Evolutionary conservation across 2,329 filamentous ascomycete genomes (phyloP).

Genomic region (Pseudogymnoascus sp.): DNA sequence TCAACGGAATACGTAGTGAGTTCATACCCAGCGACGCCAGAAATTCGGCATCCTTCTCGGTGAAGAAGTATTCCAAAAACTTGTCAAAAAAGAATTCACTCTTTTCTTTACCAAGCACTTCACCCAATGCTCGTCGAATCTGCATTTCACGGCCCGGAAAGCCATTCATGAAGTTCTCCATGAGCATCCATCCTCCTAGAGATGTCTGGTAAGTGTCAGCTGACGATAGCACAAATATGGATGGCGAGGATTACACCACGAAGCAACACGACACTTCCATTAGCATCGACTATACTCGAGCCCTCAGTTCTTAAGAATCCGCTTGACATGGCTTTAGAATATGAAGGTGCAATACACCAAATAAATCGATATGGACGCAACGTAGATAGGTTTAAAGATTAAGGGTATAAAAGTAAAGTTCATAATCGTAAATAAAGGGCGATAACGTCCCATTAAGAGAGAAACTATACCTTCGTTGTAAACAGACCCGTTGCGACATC

Average conservation of each 20-base stretch:
- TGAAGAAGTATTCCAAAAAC: slow-evolving; percentile 43
- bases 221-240: neutral
- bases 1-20: slow-evolving; percentile 52
- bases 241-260: slow-evolving; percentile 24
- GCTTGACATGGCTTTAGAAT: neutral
- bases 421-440: neutral
- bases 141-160: slow-evolving; percentile 50
- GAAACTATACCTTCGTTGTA: neutral
- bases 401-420: neutral
- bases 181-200: slow-evolving; percentile 29
- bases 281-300: slow-evolving; percentile 31
- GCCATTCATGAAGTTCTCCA: slow-evolving; percentile 59
- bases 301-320: slow-evolving; percentile 32
- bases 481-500: neutral
- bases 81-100: slow-evolving; percentile 52
- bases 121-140: slow-evolving; percentile 44
- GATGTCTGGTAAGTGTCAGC: slow-evolving; percentile 31
- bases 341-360: neutral
- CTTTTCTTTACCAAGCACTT: slow-evolving; percentile 46
- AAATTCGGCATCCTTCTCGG: slow-evolving; percentile 48
- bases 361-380: neutral
- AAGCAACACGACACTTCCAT: slow-evolving; percentile 30
- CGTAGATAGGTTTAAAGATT: neutral
- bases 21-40: slow-evolving; percentile 48
- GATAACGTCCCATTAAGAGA: neutral